Conservation (phyloP, 768 basidiomycete species). For the Podaxis mareebaensis region DNA sequence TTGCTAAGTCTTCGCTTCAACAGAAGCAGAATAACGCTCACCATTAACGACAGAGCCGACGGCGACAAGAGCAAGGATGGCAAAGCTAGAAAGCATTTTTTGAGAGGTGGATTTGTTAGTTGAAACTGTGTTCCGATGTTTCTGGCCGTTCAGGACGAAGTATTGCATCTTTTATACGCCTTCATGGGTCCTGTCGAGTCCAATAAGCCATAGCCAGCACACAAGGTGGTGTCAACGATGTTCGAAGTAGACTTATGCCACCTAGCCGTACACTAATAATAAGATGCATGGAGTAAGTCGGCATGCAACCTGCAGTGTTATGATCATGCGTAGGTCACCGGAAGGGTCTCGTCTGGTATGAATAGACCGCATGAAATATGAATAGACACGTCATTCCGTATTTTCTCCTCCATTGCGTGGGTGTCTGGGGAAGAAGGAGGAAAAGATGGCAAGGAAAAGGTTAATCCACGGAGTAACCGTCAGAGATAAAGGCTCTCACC, state of each 20-base stretch:
- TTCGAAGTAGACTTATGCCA: not conserved
- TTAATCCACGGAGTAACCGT: slow-evolving; percentile 9
- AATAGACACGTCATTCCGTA: slow-evolving; percentile 1
- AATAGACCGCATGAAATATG: not conserved
- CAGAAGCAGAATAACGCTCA: not conserved
- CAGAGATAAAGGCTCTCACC: not conserved
- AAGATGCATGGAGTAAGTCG: not conserved
- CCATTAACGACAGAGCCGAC: slow-evolving; percentile 10
- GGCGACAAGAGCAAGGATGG: not conserved
- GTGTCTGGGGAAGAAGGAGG: not conserved
- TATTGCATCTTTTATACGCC: slow-evolving; percentile 5
- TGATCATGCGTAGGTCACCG: slow-evolving; percentile 6
- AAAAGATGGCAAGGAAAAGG: not conserved
- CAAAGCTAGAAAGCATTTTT: slow-evolving; percentile 10
- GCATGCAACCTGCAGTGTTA: not conserved
- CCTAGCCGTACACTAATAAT: slow-evolving; percentile 6
- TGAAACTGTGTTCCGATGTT: not conserved
- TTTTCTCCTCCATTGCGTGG: slow-evolving; percentile 6
- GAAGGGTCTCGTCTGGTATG: not conserved
- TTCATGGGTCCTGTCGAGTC: not conserved
- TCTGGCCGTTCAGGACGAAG: not conserved
- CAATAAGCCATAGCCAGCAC: slow-evolving; percentile 14
- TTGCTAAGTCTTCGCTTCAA: not conserved
- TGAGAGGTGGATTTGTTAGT: not conserved
- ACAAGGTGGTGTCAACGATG: not conserved